Conservation (phyloP, 768 basidiomycete species). For the Leccinellum albellum region DNA sequence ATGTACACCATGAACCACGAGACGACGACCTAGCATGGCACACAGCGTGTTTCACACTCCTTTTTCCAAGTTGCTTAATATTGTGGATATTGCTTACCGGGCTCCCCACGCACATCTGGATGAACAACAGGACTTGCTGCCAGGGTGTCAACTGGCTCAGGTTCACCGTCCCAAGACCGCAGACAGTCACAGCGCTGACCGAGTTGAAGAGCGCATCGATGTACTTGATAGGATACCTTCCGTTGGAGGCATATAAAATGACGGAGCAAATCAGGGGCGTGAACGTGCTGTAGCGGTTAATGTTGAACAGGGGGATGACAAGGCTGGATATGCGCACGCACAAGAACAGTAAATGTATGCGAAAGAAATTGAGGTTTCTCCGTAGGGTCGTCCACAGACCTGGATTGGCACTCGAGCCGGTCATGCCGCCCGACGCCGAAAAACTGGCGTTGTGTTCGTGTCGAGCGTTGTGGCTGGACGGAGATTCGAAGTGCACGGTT, state of each 20-base stretch:
- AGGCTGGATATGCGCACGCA: conserved; percentile 30
- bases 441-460: neutral
- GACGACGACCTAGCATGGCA: conserved; percentile 53
- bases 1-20: conserved; percentile 83
- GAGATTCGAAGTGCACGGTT: too few relatives aligned
- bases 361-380: conserved; percentile 63
- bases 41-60: neutral
- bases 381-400: conserved; percentile 27
- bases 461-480: neutral
- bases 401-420: neutral
- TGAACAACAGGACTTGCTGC: conserved; percentile 68
- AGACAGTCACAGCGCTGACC: conserved; percentile 75
- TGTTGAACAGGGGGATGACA: conserved; percentile 2
- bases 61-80: too few relatives aligned
- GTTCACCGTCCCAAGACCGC: conserved; percentile 70
- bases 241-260: conserved; percentile 84
- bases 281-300: conserved; percentile 48
- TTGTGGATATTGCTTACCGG: conserved; percentile 48
- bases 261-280: conserved; percentile 75
- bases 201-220: conserved; percentile 77
- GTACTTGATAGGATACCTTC: conserved; percentile 62
- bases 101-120: conserved; percentile 75
- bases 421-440: conserved; percentile 3
- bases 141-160: conserved; percentile 63
- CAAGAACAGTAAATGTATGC: conserved; percentile 61